Conservation (phyloP, 345 rosid species). For the Melastoma malabathricum region DNA sequence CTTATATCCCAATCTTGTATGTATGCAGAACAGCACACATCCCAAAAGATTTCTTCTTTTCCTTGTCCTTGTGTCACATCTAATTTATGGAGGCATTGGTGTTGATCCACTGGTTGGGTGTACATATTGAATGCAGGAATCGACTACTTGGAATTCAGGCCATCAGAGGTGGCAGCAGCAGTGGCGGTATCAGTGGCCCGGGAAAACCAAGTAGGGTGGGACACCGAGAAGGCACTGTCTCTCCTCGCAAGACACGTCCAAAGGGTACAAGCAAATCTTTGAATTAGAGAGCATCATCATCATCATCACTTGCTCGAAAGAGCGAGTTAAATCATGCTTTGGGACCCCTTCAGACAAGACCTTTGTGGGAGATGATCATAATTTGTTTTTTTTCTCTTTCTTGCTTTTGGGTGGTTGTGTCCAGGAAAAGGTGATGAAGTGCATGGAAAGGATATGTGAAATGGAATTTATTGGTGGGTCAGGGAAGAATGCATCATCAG, state of each 20-base stretch:
- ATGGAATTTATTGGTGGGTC: conserved; percentile 18
- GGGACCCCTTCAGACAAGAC: neutral
- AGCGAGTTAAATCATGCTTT: neutral
- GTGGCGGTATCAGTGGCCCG: conserved; percentile 38
- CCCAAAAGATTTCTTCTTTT: neutral
- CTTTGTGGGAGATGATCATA: neutral
- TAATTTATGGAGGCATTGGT: neutral
- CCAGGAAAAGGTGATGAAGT: conserved; percentile 44
- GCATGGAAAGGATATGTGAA: conserved; percentile 26
- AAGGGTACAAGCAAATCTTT: conserved; percentile 21
- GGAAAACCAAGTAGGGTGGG: conserved; percentile 26
- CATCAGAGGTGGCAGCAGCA: conserved; percentile 77
- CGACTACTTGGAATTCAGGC: conserved; percentile 57
- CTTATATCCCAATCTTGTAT: neutral
- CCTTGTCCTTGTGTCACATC: neutral
- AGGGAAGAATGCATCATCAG: conserved; percentile 12
- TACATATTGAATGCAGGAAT: conserved; percentile 40
- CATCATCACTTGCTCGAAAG: neutral
- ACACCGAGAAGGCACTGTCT: conserved; percentile 35
- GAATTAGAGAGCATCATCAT: no score
- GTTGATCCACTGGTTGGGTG: no score
- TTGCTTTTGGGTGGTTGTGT: conserved; percentile 1
- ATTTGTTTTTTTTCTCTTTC: neutral
- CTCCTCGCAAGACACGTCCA: conserved; percentile 25
- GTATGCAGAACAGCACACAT: no score